These are phyloP conservation scores for Dipodascopsis uninucleata DNA, from an alignment of 805 yeast species.

Conservation along the genomic window DNA sequence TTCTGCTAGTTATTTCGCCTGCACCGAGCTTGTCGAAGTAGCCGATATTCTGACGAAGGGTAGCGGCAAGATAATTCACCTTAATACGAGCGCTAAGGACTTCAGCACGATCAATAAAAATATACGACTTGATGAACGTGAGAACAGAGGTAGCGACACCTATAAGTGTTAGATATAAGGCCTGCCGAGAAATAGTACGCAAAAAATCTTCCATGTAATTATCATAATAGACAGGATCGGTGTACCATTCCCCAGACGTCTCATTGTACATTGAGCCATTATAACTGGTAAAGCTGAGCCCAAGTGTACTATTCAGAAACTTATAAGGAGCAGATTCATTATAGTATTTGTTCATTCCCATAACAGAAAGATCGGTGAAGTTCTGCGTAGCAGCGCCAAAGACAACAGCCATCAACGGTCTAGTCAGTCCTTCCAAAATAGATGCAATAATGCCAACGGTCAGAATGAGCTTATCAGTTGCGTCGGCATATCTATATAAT, in stretches of 20 bases:
- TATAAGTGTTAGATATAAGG: constrained; percentile 41
- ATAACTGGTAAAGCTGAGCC: too few relatives aligned
- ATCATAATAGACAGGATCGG: too few relatives aligned
- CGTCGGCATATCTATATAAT: constrained; percentile 38
- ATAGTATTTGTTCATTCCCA: constrained; percentile 10
- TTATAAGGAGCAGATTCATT: too few relatives aligned
- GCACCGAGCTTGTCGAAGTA: constrained; percentile 42
- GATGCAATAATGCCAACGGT: constrained; percentile 36
- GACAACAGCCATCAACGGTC: constrained; percentile 40
- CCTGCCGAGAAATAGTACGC: constrained; percentile 28
- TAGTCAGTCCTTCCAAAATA: constrained; percentile 40
- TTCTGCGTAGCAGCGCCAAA: constrained; percentile 41
- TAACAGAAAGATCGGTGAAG: constrained; percentile 31
- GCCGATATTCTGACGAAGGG: constrained; percentile 42
- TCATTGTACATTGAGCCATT: too few relatives aligned
- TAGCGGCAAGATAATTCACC: constrained; percentile 37
- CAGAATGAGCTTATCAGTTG: constrained; percentile 33
- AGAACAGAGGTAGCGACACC: constrained; percentile 36
- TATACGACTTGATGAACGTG: constrained; percentile 36
- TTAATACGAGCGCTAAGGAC: constrained; percentile 41
- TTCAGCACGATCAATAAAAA: constrained; percentile 42
- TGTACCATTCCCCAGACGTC: neutral
- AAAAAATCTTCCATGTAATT: too few relatives aligned
- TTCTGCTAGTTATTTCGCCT: constrained; percentile 43
- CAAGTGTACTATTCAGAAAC: too few relatives aligned